Conservation (phyloP, 2,329 filamentous ascomycete genomes). For the Didymella pinodella region DNA sequence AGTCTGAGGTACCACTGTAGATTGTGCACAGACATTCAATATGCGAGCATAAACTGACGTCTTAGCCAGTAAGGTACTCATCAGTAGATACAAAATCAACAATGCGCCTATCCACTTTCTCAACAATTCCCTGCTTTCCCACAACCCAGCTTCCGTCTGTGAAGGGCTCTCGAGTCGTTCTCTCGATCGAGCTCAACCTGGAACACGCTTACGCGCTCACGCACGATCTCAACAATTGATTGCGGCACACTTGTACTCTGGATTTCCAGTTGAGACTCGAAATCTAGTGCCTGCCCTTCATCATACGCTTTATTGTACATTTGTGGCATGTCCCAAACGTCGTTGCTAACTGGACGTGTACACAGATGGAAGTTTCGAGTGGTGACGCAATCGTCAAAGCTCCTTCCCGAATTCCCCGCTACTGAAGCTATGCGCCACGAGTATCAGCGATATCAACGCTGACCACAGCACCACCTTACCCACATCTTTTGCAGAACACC, state of each 20-base stretch:
- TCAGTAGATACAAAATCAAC: background rate
- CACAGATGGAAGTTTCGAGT: conserved; percentile 19
- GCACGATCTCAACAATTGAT: background rate
- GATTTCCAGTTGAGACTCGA: background rate
- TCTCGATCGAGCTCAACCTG: no score
- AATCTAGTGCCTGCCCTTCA: background rate
- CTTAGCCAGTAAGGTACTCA: conserved; percentile 6
- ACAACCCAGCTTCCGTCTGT: no score
- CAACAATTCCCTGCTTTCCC: no score
- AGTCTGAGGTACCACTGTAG: no score
- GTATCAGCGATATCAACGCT: conserved; percentile 17
- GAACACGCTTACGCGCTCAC: background rate
- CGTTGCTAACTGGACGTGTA: background rate
- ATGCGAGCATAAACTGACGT: background rate
- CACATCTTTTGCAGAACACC: conserved; percentile 2
- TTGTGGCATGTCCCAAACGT: background rate
- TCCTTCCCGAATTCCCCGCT: conserved; percentile 29
- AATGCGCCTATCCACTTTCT: no score
- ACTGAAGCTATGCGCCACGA: conserved; percentile 36
- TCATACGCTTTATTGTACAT: background rate
- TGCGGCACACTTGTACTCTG: background rate
- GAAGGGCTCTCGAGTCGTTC: no score
- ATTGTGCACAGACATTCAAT: background rate
- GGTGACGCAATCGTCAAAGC: conserved; percentile 40
- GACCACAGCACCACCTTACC: background rate